Conservation (phyloP, 768 basidiomycete species). For the Lactarius hatsudake region DNA sequence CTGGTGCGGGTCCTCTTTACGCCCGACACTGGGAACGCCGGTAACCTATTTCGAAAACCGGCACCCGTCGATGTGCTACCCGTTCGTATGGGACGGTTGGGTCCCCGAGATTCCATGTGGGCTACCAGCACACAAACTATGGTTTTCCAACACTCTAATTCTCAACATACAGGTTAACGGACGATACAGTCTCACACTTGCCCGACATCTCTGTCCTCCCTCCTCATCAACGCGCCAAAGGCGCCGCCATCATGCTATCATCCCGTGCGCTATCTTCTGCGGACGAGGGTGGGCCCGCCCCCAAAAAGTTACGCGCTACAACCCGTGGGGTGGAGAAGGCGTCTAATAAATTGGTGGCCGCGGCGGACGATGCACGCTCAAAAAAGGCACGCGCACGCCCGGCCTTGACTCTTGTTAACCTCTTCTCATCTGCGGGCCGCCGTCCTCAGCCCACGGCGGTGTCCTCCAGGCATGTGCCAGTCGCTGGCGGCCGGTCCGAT, state of each 20-base stretch:
- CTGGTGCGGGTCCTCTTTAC: slow-evolving; percentile 76
- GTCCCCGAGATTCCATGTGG: slow-evolving; percentile 64
- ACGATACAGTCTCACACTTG: slow-evolving; percentile 53
- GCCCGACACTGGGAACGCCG: slow-evolving; percentile 58
- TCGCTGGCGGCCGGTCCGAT: slow-evolving; percentile 44
- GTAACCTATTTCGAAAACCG: slow-evolving; percentile 53
- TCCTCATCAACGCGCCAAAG: slow-evolving; percentile 40
- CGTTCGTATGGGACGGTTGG: slow-evolving; percentile 56
- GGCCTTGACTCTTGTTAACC: slow-evolving; percentile 83
- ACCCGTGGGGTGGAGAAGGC: slow-evolving; percentile 47
- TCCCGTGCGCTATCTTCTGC: slow-evolving; percentile 74
- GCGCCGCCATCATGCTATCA: slow-evolving; percentile 35
- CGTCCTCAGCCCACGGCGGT: slow-evolving; percentile 66
- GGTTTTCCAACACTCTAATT: slow-evolving; percentile 2
- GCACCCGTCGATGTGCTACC: slow-evolving; percentile 48
- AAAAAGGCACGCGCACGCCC: slow-evolving; percentile 92
- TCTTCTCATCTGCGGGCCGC: slow-evolving; percentile 75
- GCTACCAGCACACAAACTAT: slow-evolving; percentile 26
- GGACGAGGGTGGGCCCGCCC: slow-evolving; percentile 75
- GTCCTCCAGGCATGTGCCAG: slow-evolving; percentile 54
- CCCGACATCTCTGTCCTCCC: slow-evolving; percentile 60
- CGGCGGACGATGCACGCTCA: slow-evolving; percentile 57
- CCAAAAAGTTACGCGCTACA: slow-evolving; percentile 71
- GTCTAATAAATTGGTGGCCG: slow-evolving; percentile 58
- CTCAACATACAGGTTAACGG: slow-evolving; percentile 28